Evolutionary conservation across 441 rosid species (phyloP).

Genomic region (Arabidopsis hybrid): DNA sequence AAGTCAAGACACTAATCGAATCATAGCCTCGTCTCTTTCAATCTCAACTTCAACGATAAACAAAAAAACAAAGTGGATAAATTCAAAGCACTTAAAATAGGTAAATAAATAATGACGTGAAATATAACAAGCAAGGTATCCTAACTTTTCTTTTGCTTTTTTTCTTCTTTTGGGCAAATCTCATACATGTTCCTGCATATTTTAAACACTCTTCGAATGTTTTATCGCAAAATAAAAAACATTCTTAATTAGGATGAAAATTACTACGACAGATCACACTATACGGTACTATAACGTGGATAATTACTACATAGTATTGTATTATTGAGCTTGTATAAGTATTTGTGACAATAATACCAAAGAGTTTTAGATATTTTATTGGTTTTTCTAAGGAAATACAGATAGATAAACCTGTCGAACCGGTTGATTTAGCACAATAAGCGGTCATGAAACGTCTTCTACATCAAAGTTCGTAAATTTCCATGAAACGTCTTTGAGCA

Average conservation of each 20-base stretch:
- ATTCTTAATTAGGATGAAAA: too few relatives aligned
- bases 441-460: constrained; percentile 23
- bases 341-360: background rate
- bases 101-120: background rate
- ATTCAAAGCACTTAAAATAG: constrained; percentile 7
- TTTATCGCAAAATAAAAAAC: too few relatives aligned
- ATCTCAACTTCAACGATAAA: background rate
- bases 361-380: background rate
- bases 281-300: background rate
- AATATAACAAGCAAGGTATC: constrained; percentile 41
- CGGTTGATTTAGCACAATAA: constrained; percentile 6
- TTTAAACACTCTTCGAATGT: constrained; percentile 8
- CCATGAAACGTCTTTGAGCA: constrained; percentile 33
- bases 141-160: constrained; percentile 2
- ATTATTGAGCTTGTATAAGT: background rate
- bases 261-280: background rate
- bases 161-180: background rate
- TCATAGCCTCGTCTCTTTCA: constrained; percentile 33
- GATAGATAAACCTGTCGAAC: constrained; percentile 18
- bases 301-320: background rate
- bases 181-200: background rate
- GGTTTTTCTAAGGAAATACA: background rate
- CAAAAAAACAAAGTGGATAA: background rate
- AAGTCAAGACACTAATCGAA: constrained; percentile 34
- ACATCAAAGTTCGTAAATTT: constrained; percentile 36